Base-by-base conservation (phyloP, 441 rosid genomes). In the Pelargonium myrrhifolium region DNA sequence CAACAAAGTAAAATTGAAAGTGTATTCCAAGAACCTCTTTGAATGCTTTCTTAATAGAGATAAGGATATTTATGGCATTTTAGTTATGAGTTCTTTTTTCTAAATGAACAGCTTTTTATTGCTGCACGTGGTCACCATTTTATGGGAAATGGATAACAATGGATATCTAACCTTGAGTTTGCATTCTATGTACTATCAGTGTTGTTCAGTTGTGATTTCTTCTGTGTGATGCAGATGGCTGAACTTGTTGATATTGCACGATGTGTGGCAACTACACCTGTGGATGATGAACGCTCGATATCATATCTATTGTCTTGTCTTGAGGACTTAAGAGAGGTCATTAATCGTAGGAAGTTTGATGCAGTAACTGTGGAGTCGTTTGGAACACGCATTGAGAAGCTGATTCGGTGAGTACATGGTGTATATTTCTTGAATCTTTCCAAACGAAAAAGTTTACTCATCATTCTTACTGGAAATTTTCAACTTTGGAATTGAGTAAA, bases 231-330 rank as follows among this genome's bases (percentile, higher is more conserved):
- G 84, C 92, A 94, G 99, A 90, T 94, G 89, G 87, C 65, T 81
- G 99, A 94, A 75, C 98, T 94, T 79, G 97, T 92, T 62, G 98
- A 94, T 81, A 89, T 94, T 76, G 98, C 99, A 72, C 89, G 86
- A 82, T 89, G 94, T 78, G 94, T 83, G 35, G 97, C 92, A 78
- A 89, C 78, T 81, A 86, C 83, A 3, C 92, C 91, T 60, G 78
- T 85, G 78, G 91, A 84, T 55, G 96, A 92, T 80, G 97, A 89
- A 62, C 81, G 84, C 53, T 80, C 93, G 45, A 79, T 81, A 21
- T 83, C 92, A 4, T 89, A 82, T 80, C 76, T 94, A 69, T 84
- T 94, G 63, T 72, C 94, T 65, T 89, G 87, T 82, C 96, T 94
- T 68, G 95, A 89, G 42, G 98, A 87, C 74, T 83, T 92, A 79